These are phyloP conservation scores for Hyphopichia buzzinii DNA, from an alignment of 1,139 yeast species.

Conservation along the genomic window DNA sequence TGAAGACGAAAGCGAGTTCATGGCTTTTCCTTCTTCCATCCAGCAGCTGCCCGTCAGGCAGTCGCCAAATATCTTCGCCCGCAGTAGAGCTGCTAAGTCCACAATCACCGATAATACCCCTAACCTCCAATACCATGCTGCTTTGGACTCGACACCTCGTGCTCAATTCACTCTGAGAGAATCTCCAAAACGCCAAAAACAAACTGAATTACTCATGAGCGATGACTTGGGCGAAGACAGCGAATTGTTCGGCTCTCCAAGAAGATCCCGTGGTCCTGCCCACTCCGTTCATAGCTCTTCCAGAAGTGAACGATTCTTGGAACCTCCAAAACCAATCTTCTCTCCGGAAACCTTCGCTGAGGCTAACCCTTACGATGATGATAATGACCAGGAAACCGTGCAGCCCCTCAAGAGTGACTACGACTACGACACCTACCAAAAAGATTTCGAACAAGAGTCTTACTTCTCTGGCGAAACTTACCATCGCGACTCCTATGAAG, in stretches of 20 bases:
- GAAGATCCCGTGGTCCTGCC: constrained; percentile 15
- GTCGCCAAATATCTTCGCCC: constrained; percentile 45
- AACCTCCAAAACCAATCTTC: constrained; percentile 65
- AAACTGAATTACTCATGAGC: constrained; percentile 46
- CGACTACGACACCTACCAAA: constrained; percentile 38
- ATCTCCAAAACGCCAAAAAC: constrained; percentile 60
- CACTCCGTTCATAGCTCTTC: constrained; percentile 31
- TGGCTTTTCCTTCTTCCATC: constrained; percentile 29
- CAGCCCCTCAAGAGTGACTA: constrained; percentile 16
- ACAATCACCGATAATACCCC: constrained; percentile 24
- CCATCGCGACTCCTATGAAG: constrained; percentile 3
- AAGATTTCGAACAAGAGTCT: constrained; percentile 35
- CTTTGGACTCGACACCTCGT: constrained; percentile 38
- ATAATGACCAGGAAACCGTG: constrained; percentile 16
- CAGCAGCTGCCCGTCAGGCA: constrained; percentile 24
- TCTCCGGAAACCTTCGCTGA: constrained; percentile 62
- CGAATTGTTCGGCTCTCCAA: constrained; percentile 32
- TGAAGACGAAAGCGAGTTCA: constrained; percentile 23
- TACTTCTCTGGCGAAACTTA: constrained; percentile 27
- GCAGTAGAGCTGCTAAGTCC: constrained; percentile 48
- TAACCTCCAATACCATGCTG: constrained; percentile 16
- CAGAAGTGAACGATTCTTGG: constrained; percentile 50
- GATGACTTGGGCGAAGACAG: constrained; percentile 41
- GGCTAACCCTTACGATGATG: constrained; percentile 53
- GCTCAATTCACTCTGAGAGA: constrained; percentile 59